Evolutionary conservation across 768 basidiomycete species (phyloP), one percentile per base, ranked within the genome.

Genomic region (Sarcodon aspratus): DNA sequence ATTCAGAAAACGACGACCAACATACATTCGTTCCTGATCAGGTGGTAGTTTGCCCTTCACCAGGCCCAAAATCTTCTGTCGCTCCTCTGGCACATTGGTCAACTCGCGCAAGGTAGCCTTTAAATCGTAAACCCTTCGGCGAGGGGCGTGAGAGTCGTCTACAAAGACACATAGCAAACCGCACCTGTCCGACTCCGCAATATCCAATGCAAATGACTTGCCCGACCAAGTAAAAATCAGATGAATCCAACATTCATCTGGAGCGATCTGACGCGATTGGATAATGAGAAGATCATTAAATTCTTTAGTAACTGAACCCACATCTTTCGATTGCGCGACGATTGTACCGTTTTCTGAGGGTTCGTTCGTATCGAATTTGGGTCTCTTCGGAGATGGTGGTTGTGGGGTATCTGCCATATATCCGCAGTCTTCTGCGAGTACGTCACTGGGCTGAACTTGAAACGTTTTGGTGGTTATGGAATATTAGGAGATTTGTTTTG

Each of bases 61-160:
- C 21, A 95, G 65, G 1, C 90, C 90, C 32, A 93, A 71, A 48
- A 94, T 81, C 68, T 95, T 94, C 68, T 93, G 89, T 7, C 89
- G 72, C 57, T 86, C 87, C 27, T 79, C 76, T 9, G 90, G 89
- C 3, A 95, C 90, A 48, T 71, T 75, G 4, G 90, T 95, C 46
- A 90, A 59, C 33, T 66, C 70, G 50, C 82, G 73, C 36, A 95
- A 69, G 2, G 72, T 62, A 12, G 71, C 68, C 64, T 91, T 88
- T 55, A 94, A 69, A 59, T 94, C 91, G 57, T 79, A 86, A 9
- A 93, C 77, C 63, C 89, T 93, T 58, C 33, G 17, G 46, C 27
- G 10, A 38, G 15, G 12, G 31, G 12, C 12, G 6, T 11, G 11
- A 27, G 44, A 11, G 36, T 12, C 10, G 4, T 33, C 9, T 36